Evolutionary conservation across 495 filamentous ascomycete species (phyloP).

Genomic region (Neurospora sp.): DNA sequence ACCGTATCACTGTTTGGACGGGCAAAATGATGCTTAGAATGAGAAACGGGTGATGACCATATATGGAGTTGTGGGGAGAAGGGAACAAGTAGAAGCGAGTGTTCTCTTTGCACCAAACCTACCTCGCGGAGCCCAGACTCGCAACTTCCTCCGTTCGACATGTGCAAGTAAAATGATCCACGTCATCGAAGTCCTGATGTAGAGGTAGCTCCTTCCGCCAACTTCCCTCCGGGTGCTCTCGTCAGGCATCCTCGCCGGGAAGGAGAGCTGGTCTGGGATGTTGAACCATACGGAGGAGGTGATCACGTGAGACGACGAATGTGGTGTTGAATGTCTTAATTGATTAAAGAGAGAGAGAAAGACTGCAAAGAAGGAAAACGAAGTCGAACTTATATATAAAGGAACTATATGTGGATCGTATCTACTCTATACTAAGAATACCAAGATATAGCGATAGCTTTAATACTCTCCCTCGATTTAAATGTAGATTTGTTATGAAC

Average conservation of each 20-base stretch:
- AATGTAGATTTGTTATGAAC: no score
- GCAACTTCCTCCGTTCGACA: background rate
- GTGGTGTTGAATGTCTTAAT: no score
- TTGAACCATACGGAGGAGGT: no score
- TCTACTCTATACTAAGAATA: no score
- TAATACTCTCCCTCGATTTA: no score
- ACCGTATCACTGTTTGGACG: background rate
- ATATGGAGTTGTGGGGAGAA: background rate
- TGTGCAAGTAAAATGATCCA: no score
- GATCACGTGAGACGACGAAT: no score
- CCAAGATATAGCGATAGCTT: no score
- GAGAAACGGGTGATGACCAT: background rate
- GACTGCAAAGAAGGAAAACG: no score
- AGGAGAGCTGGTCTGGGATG: background rate
- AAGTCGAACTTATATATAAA: no score
- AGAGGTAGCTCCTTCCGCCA: background rate
- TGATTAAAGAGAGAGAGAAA: no score
- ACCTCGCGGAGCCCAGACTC: background rate
- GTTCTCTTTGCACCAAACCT: background rate
- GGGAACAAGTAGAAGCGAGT: background rate
- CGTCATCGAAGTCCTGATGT: background rate
- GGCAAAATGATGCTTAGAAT: background rate
- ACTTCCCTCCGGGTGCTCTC: background rate
- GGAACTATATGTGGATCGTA: no score
- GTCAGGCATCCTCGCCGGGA: rapidly evolving